Evolutionary conservation across 345 rosid species (phyloP).

Genomic region (Barbarea vulgaris): DNA sequence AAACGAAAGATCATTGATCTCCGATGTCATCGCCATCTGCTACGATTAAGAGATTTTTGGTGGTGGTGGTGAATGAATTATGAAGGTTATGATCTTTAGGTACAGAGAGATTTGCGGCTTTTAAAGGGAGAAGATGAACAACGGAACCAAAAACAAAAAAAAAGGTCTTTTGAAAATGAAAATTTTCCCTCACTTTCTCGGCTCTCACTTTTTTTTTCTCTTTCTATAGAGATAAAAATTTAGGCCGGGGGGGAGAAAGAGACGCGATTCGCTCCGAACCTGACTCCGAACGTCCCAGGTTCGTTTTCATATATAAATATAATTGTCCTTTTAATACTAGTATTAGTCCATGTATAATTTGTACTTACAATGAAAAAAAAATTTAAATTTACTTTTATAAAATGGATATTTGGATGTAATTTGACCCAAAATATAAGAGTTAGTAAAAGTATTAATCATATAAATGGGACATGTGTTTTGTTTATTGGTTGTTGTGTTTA

Average conservation of each 20-base stretch:
- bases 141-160: neutral
- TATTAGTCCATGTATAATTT: neutral
- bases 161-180: constrained; percentile 29
- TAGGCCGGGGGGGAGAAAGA: constrained; percentile 42
- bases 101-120: constrained; percentile 35
- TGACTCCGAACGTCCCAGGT: constrained; percentile 59
- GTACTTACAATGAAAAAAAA: too few relatives aligned
- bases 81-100: neutral
- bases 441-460: neutral
- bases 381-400: too few relatives aligned
- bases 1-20: constrained; percentile 41
- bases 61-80: neutral
- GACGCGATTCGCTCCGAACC: constrained; percentile 53
- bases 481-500: neutral
- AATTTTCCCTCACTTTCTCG: constrained; percentile 47
- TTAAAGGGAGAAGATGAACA: constrained; percentile 6
- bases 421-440: neutral
- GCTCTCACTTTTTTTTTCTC: constrained; percentile 26
- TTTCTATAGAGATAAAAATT: constrained; percentile 20
- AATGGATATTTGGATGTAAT: too few relatives aligned
- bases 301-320: neutral
- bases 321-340: too few relatives aligned
- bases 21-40: constrained; percentile 62
- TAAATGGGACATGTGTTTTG: neutral
- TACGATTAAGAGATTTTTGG: neutral